phyloP scores from a whole-genome alignment of 2,329 filamentous ascomycete genomes.

The Capronia coronata region DNA sequence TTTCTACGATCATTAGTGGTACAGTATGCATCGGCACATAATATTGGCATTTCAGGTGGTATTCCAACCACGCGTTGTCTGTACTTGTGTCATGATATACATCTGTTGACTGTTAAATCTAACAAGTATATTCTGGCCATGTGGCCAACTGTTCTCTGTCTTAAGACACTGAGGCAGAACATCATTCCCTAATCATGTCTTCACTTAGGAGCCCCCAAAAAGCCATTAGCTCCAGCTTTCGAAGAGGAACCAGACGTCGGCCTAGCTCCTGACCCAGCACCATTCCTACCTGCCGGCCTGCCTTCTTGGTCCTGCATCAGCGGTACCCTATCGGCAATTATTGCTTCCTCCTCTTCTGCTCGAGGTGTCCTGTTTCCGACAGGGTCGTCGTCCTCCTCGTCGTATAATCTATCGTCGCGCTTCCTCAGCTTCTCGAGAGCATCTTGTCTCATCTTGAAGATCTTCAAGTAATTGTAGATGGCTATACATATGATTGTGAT shows the following conservation, averaged over 20 bases:
- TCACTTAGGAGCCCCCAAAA: constrained; percentile 2
- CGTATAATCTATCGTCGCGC: constrained; percentile 20
- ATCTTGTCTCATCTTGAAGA: constrained; percentile 76
- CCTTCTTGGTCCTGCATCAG: constrained; percentile 13
- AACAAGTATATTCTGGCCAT: neutral
- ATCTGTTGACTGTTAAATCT: neutral
- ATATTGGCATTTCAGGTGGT: too few relatives aligned
- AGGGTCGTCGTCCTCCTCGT: constrained; percentile 3
- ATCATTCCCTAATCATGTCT: too few relatives aligned
- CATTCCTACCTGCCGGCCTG: constrained; percentile 1
- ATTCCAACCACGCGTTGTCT: too few relatives aligned
- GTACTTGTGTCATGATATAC: too few relatives aligned
- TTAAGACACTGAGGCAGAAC: too few relatives aligned
- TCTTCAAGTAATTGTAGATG: constrained; percentile 92
- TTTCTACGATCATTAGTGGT: too few relatives aligned
- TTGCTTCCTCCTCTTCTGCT: constrained; percentile 7
- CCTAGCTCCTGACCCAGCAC: constrained; percentile 4
- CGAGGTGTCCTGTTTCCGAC: constrained; percentile 3
- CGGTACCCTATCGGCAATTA: constrained; percentile 6
- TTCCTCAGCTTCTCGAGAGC: constrained; percentile 46
- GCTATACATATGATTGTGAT: constrained; percentile 82
- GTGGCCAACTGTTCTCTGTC: too few relatives aligned
- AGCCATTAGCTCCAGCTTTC: neutral
- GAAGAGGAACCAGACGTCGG: neutral
- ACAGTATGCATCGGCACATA: too few relatives aligned